Conservation (phyloP, 2,329 filamentous ascomycete species). For the Penicillium sp. region DNA sequence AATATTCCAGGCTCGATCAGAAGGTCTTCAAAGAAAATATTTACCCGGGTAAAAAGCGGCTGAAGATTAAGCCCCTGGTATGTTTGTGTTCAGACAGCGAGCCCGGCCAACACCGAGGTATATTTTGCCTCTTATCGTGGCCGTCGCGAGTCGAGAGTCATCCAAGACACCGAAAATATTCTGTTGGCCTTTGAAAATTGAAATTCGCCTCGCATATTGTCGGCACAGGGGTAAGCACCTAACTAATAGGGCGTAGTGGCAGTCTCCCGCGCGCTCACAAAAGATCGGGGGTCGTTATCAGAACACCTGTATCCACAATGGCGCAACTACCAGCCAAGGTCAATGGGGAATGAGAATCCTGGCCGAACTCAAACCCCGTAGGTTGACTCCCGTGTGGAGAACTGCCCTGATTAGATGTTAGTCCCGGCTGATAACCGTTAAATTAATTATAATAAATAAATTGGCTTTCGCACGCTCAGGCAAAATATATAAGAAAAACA, state of each 20-base stretch:
- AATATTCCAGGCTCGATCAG: neutral
- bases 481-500: neutral
- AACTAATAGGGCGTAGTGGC: neutral
- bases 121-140: neutral
- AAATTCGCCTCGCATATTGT: neutral
- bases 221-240: neutral
- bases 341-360: neutral
- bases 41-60: neutral
- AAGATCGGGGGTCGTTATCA: neutral
- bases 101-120: neutral
- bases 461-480: neutral
- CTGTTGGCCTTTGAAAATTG: too few relatives aligned
- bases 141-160: neutral
- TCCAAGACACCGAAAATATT: neutral
- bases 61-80: neutral
- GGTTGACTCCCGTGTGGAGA: neutral
- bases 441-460: too few relatives aligned
- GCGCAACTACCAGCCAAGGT: neutral
- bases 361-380: neutral
- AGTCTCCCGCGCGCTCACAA: neutral
- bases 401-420: neutral
- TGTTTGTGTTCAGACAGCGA: neutral
- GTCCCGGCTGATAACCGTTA: neutral
- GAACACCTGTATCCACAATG: conserved; percentile 1
- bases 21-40: neutral